Evolutionary conservation across 164 flowering plant genomes (phyloP).

Genomic region (Annona cherimola): DNA sequence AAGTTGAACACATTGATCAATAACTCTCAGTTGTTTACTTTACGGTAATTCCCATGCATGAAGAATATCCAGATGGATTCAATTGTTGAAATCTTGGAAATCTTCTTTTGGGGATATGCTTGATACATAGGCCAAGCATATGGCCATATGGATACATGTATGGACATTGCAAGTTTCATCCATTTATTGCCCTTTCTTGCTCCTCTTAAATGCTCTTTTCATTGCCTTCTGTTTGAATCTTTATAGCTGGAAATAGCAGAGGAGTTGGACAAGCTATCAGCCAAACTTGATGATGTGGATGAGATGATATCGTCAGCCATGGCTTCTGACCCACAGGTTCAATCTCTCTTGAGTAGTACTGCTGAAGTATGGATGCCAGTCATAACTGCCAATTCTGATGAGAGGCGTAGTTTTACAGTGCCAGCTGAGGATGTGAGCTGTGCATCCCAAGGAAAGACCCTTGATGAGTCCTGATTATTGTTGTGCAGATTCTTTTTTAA

Average conservation of each 20-base stretch:
- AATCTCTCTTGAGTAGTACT: slow-evolving; percentile 61
- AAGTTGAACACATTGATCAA: too few relatives aligned
- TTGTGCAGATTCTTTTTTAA: not conserved
- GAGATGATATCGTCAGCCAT: slow-evolving; percentile 84
- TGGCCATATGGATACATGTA: not conserved
- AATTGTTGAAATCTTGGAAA: not conserved
- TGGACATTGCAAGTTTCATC: not conserved
- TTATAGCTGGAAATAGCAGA: slow-evolving; percentile 75
- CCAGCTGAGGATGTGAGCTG: slow-evolving; percentile 27
- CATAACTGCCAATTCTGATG: slow-evolving; percentile 78
- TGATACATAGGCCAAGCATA: not conserved
- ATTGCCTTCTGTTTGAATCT: slow-evolving; percentile 4
- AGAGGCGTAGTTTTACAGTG: slow-evolving; percentile 52
- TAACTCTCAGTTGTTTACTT: too few relatives aligned
- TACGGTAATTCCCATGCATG: not conserved
- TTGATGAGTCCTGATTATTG: slow-evolving; percentile 6
- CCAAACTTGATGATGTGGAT: slow-evolving; percentile 74
- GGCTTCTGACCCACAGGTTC: slow-evolving; percentile 78
- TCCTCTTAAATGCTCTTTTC: not conserved
- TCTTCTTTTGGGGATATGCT: not conserved
- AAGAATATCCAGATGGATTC: not conserved
- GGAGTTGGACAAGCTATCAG: slow-evolving; percentile 80
- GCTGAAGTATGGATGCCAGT: slow-evolving; percentile 96
- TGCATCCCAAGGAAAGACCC: slow-evolving; percentile 22
- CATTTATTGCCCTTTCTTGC: not conserved